Evolutionary conservation across 805 yeast species (phyloP), one percentile per base, ranked within the genome.

Genomic region (Starmerella bombi): DNA sequence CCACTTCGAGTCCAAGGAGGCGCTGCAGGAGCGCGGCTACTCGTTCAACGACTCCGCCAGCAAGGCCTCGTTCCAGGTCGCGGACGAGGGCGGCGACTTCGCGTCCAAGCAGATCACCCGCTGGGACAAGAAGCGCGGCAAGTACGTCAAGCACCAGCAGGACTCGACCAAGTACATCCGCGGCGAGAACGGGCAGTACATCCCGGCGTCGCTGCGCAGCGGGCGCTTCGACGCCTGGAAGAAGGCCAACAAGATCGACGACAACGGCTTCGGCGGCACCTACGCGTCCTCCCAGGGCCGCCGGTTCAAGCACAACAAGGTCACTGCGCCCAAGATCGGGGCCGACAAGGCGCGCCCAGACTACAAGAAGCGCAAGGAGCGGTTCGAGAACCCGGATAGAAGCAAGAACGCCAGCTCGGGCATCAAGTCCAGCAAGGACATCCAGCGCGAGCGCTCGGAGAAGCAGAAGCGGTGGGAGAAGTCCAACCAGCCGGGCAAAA

Each of bases 221-320:
- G 99, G 99, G 34, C 75, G 83, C 50, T 91, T 75, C 55, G 97
- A 86, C 41, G 79, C 77, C 32, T 91, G 99, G 99, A 80, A 80
- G 57, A 70, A 75, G 49, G 74, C 75, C 29, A 72, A 84, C 59
- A 67, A 69, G 40, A 67, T 74, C 34, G 52, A 55, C 25, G 64
- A 62, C 37, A 50, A 65, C 40, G 67, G 66, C 49, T 73, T 69
- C 20, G 85, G 82, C 10, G 64, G 79, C 0, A 56, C 64, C 48
- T 82, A 74, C 49, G 56, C 53, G 10, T 44, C 54, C 54, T 28
- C 55, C 55, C 36, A 21, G 44, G 55, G 41, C 4, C 31, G 55
- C 56, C 29, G 53, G 50, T 83, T 74, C 67, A 75, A 75, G 60
- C 97, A 91, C 58, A 75, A 76, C 47, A 73, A 72, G 55, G 65